Conservation (phyloP, 495 filamentous ascomycete genomes). For the Annulohypoxylon stygium region DNA sequence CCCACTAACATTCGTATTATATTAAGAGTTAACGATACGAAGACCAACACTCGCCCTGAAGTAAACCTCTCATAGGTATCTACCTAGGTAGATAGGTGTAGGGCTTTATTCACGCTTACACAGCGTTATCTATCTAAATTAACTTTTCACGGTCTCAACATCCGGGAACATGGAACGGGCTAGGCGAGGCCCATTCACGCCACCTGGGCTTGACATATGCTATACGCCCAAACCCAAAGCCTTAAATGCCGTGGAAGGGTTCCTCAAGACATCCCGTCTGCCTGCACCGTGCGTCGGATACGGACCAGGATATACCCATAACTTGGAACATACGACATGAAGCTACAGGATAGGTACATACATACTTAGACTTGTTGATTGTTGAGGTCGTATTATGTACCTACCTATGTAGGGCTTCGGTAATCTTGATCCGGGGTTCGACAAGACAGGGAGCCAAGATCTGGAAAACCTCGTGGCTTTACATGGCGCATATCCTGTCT, state of each 20-base stretch:
- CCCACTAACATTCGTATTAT: not conserved
- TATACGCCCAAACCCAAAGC: not conserved
- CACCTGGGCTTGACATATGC: not conserved
- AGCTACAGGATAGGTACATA: not conserved
- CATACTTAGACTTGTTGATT: not conserved
- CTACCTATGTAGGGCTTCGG: not conserved
- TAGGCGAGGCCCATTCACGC: not conserved
- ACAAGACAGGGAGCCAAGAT: not conserved
- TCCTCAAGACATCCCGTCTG: not conserved
- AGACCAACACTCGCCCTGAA: not conserved
- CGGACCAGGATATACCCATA: not conserved
- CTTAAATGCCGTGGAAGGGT: constrained; percentile 7
- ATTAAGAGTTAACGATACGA: not conserved
- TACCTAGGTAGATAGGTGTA: too few species aligned
- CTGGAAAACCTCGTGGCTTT: not conserved
- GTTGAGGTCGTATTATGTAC: not conserved
- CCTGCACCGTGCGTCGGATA: constrained; percentile 14
- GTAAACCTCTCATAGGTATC: not conserved
- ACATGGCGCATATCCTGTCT: not conserved
- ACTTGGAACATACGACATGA: too few species aligned
- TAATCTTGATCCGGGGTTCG: not conserved
- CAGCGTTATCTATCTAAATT: not conserved
- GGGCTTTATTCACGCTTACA: not conserved
- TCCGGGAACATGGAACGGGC: not conserved
- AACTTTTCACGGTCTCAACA: not conserved